These are phyloP conservation scores for Tardiomyces blankii DNA, from an alignment of 1,139 yeast genomes.

Conservation along the genomic window DNA sequence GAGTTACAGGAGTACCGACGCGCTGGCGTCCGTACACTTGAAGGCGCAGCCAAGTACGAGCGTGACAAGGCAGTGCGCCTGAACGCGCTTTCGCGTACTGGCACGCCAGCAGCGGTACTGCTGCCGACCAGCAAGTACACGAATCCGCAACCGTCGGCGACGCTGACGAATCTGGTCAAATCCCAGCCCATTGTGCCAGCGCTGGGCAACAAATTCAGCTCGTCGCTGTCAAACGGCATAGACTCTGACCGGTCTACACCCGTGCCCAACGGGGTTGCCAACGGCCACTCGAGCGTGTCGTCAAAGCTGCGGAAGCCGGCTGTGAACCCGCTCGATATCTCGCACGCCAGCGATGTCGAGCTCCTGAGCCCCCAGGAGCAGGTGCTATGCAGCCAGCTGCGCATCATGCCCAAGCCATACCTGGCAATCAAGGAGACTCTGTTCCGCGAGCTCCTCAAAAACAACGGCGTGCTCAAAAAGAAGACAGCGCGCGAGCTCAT, in stretches of 20 bases:
- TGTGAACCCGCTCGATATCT: slow-evolving; percentile 44
- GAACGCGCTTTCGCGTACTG: slow-evolving; percentile 16
- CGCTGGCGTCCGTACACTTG: slow-evolving; percentile 76
- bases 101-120: slow-evolving; percentile 5
- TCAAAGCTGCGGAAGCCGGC: slow-evolving; percentile 19
- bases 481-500: slow-evolving; percentile 73
- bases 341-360: slow-evolving; percentile 75
- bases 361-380: slow-evolving; percentile 79
- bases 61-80: slow-evolving; percentile 56
- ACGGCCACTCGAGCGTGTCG: slow-evolving; percentile 8
- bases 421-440: slow-evolving; percentile 86
- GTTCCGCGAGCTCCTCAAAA: slow-evolving; percentile 75
- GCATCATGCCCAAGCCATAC: slow-evolving; percentile 88
- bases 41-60: slow-evolving; percentile 77
- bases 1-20: slow-evolving; percentile 91
- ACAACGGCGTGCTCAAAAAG: slow-evolving; percentile 74
- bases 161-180: not conserved
- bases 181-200: not conserved
- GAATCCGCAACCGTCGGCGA: slow-evolving; percentile 3
- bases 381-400: slow-evolving; percentile 67
- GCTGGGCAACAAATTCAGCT: slow-evolving; percentile 1
- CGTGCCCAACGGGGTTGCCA: slow-evolving; percentile 4
- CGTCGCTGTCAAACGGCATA: slow-evolving; percentile 2
- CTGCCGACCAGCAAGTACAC: slow-evolving; percentile 4
- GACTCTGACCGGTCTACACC: not conserved